A percentile compares a stretch with the other conserved stretches of the same genome.
phyloP scores from a whole-genome alignment of 208 protist species.

The Crithidia sp. region DNA sequence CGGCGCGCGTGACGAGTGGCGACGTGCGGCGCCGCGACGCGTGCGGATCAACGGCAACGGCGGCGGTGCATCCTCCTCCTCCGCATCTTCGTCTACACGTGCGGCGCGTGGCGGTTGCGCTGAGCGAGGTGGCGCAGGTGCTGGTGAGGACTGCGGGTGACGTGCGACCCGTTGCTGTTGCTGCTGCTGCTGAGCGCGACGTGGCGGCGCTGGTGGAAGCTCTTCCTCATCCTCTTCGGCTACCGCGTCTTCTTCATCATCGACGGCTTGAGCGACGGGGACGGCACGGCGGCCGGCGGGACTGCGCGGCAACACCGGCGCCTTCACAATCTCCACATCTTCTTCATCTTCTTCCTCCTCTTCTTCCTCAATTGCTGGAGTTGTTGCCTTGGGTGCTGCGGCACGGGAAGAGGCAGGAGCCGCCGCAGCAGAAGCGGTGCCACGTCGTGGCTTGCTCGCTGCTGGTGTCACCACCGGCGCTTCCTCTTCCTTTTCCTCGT shows the following conservation, averaged over 20 bases:
- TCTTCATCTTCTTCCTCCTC: conserved; percentile 14
- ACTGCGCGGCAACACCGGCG: conserved; percentile 7
- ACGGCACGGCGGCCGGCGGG: conserved; percentile 16
- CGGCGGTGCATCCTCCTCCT: conserved; percentile 6
- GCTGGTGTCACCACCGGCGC: not conserved
- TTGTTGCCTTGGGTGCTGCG: not conserved
- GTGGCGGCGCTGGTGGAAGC: not conserved
- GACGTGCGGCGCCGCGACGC: conserved; percentile 29
- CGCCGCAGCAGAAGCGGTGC: not conserved
- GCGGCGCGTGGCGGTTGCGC: not conserved
- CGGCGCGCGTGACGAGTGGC: not conserved
- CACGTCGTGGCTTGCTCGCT: not conserved
- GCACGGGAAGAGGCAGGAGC: not conserved
- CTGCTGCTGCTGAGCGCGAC: not conserved
- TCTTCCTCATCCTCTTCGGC: conserved; percentile 24
- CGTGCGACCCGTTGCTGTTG: not conserved
- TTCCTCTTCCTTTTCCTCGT: conserved; percentile 20
- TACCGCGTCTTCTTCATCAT: no score
- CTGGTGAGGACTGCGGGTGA: not conserved
- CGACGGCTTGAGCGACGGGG: not conserved
- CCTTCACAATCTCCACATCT: conserved; percentile 5
- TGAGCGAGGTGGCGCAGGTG: no score
- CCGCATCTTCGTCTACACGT: conserved; percentile 1
- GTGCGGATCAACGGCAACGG: conserved; percentile 17
- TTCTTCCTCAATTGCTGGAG: conserved; percentile 3